Percentiles rank a stretch among this genome's conserved stretches.
Conservation (phyloP, 2,329 filamentous ascomycete species). For the Aschersonia sp. region DNA sequence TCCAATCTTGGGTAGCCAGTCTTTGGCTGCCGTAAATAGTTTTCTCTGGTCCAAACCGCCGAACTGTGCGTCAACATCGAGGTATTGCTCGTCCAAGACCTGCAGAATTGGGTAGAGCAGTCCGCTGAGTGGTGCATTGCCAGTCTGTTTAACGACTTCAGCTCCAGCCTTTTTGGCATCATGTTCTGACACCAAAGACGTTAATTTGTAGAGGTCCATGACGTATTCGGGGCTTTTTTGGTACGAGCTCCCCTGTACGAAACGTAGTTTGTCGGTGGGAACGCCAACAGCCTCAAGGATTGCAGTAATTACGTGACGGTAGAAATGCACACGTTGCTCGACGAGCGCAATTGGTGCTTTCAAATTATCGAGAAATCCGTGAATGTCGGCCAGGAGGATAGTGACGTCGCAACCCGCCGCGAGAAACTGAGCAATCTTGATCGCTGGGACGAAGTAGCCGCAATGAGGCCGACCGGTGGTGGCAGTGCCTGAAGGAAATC, state of each 20-base stretch:
- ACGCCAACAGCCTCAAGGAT: slow-evolving; percentile 68
- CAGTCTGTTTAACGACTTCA: slow-evolving; percentile 86
- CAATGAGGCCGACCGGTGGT: slow-evolving; percentile 80
- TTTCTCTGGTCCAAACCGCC: slow-evolving; percentile 78
- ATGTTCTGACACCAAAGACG: slow-evolving; percentile 55
- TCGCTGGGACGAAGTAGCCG: slow-evolving; percentile 76
- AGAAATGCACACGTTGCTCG: slow-evolving; percentile 69
- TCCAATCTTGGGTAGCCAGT: slow-evolving; percentile 71
- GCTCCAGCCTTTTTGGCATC: slow-evolving; percentile 82
- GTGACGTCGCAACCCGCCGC: slow-evolving; percentile 71
- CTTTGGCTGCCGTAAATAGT: slow-evolving; percentile 73
- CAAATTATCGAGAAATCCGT: slow-evolving; percentile 68
- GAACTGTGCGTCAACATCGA: slow-evolving; percentile 79
- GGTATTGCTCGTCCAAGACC: slow-evolving; percentile 77
- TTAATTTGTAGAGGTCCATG: slow-evolving; percentile 77
- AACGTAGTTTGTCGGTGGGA: slow-evolving; percentile 61
- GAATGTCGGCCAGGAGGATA: slow-evolving; percentile 61
- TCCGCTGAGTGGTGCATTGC: slow-evolving; percentile 51
- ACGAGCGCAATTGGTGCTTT: slow-evolving; percentile 86
- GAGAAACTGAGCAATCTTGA: slow-evolving; percentile 83
- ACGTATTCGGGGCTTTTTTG: slow-evolving; percentile 60
- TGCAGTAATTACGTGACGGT: slow-evolving; percentile 59
- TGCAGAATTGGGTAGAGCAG: slow-evolving; percentile 45
- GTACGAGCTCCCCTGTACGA: slow-evolving; percentile 75
- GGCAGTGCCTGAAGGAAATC: slow-evolving; percentile 42